phyloP scores from a whole-genome alignment of 495 filamentous ascomycete genomes.

The Penicillium angulare region DNA sequence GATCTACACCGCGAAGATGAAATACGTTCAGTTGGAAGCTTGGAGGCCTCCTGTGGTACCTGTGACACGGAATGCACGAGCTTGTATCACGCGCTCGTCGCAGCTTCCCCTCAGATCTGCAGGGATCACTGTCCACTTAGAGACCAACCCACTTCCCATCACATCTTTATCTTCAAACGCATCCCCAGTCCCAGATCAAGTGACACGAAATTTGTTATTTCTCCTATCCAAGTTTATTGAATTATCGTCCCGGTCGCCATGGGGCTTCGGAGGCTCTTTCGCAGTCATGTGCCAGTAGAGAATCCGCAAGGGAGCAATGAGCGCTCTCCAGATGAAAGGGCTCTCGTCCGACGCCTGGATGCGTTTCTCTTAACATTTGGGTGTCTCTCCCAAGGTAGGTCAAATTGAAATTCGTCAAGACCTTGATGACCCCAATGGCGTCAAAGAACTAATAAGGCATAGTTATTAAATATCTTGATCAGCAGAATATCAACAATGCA shows the following conservation, averaged over 20 bases:
- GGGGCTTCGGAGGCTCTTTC: conserved; percentile 19
- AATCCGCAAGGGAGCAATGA: conserved; percentile 6
- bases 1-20: too few species aligned
- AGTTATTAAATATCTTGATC: conserved; percentile 56
- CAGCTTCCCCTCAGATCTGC: conserved; percentile 12
- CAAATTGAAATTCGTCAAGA: neutral
- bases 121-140: neutral
- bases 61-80: too few species aligned
- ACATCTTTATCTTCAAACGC: too few species aligned
- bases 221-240: neutral
- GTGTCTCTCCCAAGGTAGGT: conserved; percentile 30
- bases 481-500: conserved; percentile 54
- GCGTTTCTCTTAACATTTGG: conserved; percentile 31
- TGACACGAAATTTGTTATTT: too few species aligned
- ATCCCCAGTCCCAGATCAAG: too few species aligned
- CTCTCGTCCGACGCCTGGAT: conserved; percentile 32
- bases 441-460: neutral
- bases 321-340: conserved; percentile 27
- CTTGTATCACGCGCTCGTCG: conserved; percentile 11
- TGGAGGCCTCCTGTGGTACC: too few species aligned
- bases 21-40: too few species aligned
- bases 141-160: too few species aligned
- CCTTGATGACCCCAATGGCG: neutral
- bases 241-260: conserved; percentile 4
- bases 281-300: conserved; percentile 3